These are phyloP conservation scores for Psilocybe subaeruginosa DNA, from an alignment of 768 basidiomycete species.

Conservation along the genomic window DNA sequence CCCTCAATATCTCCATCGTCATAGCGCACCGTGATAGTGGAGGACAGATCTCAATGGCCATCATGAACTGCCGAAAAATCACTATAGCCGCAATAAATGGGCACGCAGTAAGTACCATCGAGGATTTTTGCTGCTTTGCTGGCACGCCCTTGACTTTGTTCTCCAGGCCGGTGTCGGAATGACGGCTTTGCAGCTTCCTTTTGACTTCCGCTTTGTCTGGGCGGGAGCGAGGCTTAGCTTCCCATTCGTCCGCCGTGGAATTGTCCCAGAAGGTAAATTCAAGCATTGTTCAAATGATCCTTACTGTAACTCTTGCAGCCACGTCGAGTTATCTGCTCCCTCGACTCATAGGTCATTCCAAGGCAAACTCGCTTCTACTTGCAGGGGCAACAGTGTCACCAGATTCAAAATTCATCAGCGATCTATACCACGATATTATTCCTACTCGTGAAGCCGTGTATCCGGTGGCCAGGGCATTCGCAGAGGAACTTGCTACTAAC, in stretches of 20 bases:
- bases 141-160: not conserved
- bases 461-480: constrained; percentile 53
- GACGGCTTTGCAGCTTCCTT: constrained; percentile 52
- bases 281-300: not conserved
- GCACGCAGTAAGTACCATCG: constrained; percentile 39
- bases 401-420: constrained; percentile 45
- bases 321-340: constrained; percentile 50
- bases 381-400: constrained; percentile 48
- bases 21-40: constrained; percentile 51
- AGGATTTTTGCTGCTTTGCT: not conserved
- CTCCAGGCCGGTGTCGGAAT: constrained; percentile 49
- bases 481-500: constrained; percentile 52
- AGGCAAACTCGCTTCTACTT: constrained; percentile 51
- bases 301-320: constrained; percentile 12
- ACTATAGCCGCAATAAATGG: constrained; percentile 56
- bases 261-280: constrained; percentile 30
- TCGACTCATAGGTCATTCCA: constrained; percentile 54
- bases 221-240: constrained; percentile 49
- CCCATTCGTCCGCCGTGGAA: constrained; percentile 54
- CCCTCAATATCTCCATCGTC: not conserved
- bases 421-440: constrained; percentile 49
- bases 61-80: constrained; percentile 58
- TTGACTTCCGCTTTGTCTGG: constrained; percentile 56
- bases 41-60: constrained; percentile 46
- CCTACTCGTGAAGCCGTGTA: constrained; percentile 55